These are phyloP conservation scores for Pseudogymnoascus sp. DNA, from an alignment of 2,329 filamentous ascomycete genomes.

Conservation along the genomic window DNA sequence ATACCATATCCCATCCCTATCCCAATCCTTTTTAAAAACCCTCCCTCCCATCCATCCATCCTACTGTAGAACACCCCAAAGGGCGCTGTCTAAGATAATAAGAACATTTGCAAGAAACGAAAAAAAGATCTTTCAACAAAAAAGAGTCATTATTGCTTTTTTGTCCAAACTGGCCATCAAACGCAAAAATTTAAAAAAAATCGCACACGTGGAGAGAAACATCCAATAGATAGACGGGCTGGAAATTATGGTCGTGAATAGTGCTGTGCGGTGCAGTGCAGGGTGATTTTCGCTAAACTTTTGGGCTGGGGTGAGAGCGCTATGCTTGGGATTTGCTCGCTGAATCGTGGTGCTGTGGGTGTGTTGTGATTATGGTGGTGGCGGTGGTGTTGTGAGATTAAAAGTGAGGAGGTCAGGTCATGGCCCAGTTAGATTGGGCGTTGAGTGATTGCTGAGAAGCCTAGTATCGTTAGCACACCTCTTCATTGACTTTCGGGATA, in stretches of 20 bases:
- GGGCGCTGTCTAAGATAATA: neutral
- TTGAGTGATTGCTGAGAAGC: neutral
- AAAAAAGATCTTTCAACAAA: neutral
- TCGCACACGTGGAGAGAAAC: neutral
- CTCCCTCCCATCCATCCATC: neutral
- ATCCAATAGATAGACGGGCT: neutral
- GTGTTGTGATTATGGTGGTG: neutral
- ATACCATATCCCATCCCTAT: neutral
- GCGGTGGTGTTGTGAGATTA: neutral
- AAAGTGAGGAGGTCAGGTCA: neutral
- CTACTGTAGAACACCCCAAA: neutral
- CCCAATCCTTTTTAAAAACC: neutral
- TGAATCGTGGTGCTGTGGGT: neutral
- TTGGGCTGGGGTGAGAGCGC: neutral
- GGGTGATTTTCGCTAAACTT: neutral
- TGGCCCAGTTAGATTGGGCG: neutral
- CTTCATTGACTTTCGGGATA: neutral
- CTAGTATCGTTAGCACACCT: neutral
- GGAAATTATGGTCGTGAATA: neutral
- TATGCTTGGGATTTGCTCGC: neutral
- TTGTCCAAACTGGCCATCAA: neutral
- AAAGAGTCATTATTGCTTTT: neutral
- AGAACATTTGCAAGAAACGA: neutral
- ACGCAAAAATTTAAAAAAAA: neutral
- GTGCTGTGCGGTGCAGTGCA: neutral